Percentiles rank a stretch among this genome's conserved stretches.
phyloP scores from a whole-genome alignment of 2,329 filamentous ascomycete species.

The Neobulgaria alba region DNA sequence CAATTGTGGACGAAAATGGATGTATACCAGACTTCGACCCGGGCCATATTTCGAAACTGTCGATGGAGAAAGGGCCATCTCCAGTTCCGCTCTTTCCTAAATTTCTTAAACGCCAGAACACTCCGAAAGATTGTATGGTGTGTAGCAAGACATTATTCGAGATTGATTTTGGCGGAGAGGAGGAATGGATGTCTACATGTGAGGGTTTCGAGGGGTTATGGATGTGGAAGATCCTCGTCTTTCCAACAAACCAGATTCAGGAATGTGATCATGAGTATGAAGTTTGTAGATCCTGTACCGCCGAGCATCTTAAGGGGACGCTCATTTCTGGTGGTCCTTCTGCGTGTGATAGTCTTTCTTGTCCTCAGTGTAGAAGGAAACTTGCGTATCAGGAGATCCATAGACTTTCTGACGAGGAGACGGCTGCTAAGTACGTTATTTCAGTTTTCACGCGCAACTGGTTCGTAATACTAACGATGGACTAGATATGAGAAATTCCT shows the following conservation, averaged over 20 bases:
- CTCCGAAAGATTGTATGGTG: conserved; percentile 4
- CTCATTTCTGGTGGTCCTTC: conserved; percentile 7
- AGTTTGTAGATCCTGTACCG: conserved; percentile 8
- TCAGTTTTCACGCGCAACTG: background rate
- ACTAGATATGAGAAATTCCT: conserved; percentile 10
- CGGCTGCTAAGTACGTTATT: conserved; percentile 3
- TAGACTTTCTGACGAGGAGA: conserved; percentile 7
- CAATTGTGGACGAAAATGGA: conserved; percentile 7
- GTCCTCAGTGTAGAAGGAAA: conserved; percentile 7
- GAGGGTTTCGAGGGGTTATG: conserved; percentile 5
- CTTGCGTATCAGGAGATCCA: conserved; percentile 8
- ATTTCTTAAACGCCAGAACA: conserved; percentile 5
- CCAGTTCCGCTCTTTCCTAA: conserved; percentile 7
- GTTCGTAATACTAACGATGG: background rate
- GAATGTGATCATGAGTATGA: conserved; percentile 11
- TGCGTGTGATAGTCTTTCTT: conserved; percentile 6
- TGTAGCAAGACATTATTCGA: conserved; percentile 11
- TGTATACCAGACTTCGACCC: conserved; percentile 11
- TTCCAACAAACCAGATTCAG: conserved; percentile 8
- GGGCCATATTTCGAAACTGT: conserved; percentile 2
- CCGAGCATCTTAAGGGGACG: conserved; percentile 3
- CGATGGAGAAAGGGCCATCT: conserved; percentile 3
- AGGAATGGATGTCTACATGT: conserved; percentile 5
- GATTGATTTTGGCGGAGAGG: conserved; percentile 6
- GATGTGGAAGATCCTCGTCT: conserved; percentile 11